Percentiles rank a stretch among this genome's conserved stretches.
Evolutionary conservation across 768 basidiomycete species (phyloP).

Genomic region (Suillus bovinus): DNA sequence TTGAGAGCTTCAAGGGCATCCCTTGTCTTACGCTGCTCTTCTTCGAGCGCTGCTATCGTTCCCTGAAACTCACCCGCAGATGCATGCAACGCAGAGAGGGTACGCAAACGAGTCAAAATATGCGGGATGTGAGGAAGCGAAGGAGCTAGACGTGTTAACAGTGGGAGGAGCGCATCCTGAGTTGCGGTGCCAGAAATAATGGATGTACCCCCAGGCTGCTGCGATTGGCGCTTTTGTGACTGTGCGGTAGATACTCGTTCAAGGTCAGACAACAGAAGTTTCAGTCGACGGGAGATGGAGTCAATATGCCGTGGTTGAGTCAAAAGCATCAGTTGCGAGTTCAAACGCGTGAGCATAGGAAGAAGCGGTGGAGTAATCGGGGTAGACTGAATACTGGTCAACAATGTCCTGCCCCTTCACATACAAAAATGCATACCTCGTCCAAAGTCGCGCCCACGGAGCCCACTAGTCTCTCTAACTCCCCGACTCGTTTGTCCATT

Average conservation of each 20-base stretch:
- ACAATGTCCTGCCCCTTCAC: not conserved
- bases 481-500: conserved; percentile 81
- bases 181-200: conserved; percentile 21
- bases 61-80: conserved; percentile 78
- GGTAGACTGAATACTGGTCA: conserved; percentile 46
- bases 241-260: conserved; percentile 67
- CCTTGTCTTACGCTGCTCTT: conserved; percentile 65
- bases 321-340: conserved; percentile 82
- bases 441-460: conserved; percentile 78
- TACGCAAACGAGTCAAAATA: conserved; percentile 84
- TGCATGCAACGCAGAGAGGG: conserved; percentile 78
- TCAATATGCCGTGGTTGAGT: conserved; percentile 97
- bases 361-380: conserved; percentile 81
- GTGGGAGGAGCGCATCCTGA: conserved; percentile 65
- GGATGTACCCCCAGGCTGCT: conserved; percentile 10
- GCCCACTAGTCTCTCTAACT: conserved; percentile 82
- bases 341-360: conserved; percentile 77
- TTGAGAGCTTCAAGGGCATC: conserved; percentile 68
- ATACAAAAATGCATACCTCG: conserved; percentile 55
- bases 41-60: conserved; percentile 65
- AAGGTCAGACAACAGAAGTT: conserved; percentile 88
- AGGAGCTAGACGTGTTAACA: conserved; percentile 70
- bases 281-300: conserved; percentile 90
- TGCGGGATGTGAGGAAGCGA: conserved; percentile 84
- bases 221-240: conserved; percentile 24